These are phyloP conservation scores for Curvularia spicifera DNA, from an alignment of 2,329 filamentous ascomycete species.

Conservation along the genomic window DNA sequence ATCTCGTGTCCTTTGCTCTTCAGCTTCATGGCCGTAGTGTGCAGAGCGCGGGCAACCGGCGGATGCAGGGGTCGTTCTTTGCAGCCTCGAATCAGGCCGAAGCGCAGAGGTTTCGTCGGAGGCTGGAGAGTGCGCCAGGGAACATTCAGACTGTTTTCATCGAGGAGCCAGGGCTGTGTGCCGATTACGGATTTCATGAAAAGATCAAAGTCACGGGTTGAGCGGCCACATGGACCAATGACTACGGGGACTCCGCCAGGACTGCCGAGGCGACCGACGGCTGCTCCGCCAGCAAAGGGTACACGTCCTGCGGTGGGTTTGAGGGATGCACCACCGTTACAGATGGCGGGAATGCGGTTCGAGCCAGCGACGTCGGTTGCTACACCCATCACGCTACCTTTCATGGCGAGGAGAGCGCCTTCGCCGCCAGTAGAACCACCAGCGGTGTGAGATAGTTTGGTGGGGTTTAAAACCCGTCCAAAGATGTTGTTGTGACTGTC, in stretches of 20 bases:
- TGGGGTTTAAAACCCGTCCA: constrained; percentile 68
- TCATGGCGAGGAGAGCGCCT: constrained; percentile 64
- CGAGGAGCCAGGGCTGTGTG: constrained; percentile 55
- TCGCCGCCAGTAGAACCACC: constrained; percentile 73
- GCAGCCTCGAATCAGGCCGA: constrained; percentile 60
- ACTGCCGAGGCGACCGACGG: constrained; percentile 40
- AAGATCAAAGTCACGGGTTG: constrained; percentile 50
- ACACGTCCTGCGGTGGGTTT: constrained; percentile 62
- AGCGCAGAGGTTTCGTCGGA: constrained; percentile 43
- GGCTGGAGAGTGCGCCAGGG: constrained; percentile 54
- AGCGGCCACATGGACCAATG: constrained; percentile 54
- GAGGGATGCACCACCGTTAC: constrained; percentile 58
- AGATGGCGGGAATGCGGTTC: constrained; percentile 86
- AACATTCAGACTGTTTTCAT: constrained; percentile 51
- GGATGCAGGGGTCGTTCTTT: constrained; percentile 59
- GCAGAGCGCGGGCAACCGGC: constrained; percentile 56
- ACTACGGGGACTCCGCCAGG: constrained; percentile 46
- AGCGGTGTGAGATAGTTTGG: constrained; percentile 64
- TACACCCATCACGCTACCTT: constrained; percentile 65
- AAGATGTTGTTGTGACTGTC: constrained; percentile 68
- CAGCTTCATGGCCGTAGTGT: constrained; percentile 51
- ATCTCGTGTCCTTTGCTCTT: constrained; percentile 55
- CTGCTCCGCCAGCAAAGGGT: constrained; percentile 49
- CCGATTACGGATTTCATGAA: constrained; percentile 53
- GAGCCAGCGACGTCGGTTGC: constrained; percentile 67